A percentile compares a stretch with the other conserved stretches of the same genome.
These are phyloP conservation scores for Calonectria leucothoes DNA, from an alignment of 2,329 filamentous ascomycete species.

Conservation along the genomic window DNA sequence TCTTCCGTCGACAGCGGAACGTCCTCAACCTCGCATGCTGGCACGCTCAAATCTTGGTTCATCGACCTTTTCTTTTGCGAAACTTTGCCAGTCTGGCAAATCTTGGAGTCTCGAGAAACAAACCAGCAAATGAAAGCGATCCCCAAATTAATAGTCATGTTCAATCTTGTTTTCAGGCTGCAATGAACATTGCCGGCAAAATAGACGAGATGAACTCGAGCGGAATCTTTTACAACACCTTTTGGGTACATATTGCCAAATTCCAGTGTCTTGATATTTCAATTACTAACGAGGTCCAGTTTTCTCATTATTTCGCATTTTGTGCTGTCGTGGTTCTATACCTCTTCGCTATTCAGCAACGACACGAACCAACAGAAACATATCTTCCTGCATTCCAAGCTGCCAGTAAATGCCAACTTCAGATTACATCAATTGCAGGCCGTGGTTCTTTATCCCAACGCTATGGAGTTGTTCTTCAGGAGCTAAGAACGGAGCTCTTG, in stretches of 20 bases:
- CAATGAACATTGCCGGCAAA: constrained; percentile 52
- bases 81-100: constrained; percentile 44
- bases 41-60: constrained; percentile 55
- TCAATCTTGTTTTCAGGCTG: constrained; percentile 49
- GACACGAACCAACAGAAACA: constrained; percentile 38
- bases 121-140: constrained; percentile 38
- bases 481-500: constrained; percentile 43
- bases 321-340: constrained; percentile 58
- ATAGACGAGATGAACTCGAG: constrained; percentile 44
- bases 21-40: constrained; percentile 55
- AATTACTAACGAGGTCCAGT: constrained; percentile 21
- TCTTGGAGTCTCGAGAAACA: constrained; percentile 9
- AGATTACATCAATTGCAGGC: constrained; percentile 51
- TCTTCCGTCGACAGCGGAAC: constrained; percentile 55
- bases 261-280: too few relatives aligned
- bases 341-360: constrained; percentile 55
- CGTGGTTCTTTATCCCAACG: constrained; percentile 53
- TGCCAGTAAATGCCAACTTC: constrained; percentile 53
- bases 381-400: constrained; percentile 48
- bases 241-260: constrained; percentile 17
- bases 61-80: constrained; percentile 52
- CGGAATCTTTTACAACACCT: constrained; percentile 25
- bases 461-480: constrained; percentile 56
- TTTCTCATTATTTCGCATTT: constrained; percentile 55
- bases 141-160: constrained; percentile 32